Evolutionary conservation across 306 rosid genomes (phyloP), one percentile per base, ranked within the genome.

Genomic region (Sesbania bispinosa): DNA sequence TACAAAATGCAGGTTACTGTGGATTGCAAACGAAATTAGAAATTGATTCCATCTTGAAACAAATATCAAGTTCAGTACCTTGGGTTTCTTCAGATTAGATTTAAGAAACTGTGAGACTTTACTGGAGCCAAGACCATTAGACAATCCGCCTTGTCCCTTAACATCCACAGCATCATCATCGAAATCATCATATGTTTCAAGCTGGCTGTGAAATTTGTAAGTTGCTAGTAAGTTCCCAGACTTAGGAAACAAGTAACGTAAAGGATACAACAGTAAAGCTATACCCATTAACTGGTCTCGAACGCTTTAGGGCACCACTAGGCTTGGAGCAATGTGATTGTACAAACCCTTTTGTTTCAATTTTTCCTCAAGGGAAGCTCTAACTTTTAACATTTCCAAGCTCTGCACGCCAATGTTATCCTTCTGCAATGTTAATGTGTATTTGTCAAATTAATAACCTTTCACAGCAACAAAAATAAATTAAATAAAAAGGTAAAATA

Each of bases 311-410:
- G 58, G 76, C 59, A 71, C 57, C 82, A 59, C 71, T 73, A 61
- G 77, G 74, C 86, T 86, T 53, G 89, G 82, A 72, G 85, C 53
- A 59, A 63, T 66, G 36, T 89, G 81, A 29, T 83, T 77, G 42
- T 79, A 75, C 60, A 85, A 67, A 66, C 90, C 96, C 88, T 85
- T 84, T 65, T 88, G 87, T 79, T 84, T 90, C 83, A 90, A 77
- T 24, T 82, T 90, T 84, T 88, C 92, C 78, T 88, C 97, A 6
- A 88, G 97, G 41, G 88, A 84, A 59, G 92, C 93, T 85, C 97
- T 90, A 33, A 85, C 82, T 80, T 85, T 88, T 11, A 93, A 75
- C 93, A 90, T 93, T 84, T 81, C 86, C 84, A 82, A 79, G 85
- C 97, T 93, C 76, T 85, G 90, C 29, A 45, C 52, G 27, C 88